Evolutionary conservation across 768 basidiomycete species (phyloP).

Genomic region (Cytidiella melzeri): DNA sequence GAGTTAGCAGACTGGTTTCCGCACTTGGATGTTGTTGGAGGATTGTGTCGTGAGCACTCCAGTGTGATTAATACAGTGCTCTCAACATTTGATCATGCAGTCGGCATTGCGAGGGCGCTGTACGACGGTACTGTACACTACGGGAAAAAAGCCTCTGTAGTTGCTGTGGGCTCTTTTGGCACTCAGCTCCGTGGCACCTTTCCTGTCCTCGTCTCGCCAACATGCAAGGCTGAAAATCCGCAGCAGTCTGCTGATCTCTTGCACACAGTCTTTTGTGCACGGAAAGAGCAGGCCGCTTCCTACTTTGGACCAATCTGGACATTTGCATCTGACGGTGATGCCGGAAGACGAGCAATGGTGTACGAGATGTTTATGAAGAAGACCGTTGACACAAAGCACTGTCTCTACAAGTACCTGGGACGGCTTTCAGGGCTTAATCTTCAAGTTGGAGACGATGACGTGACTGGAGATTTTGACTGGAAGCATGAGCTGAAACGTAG

Average conservation of each 20-base stretch:
- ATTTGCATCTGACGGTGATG: slow-evolving; percentile 18
- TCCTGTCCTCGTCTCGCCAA: slow-evolving; percentile 15
- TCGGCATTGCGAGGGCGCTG: slow-evolving; percentile 14
- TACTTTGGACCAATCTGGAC: slow-evolving; percentile 14
- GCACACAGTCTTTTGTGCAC: slow-evolving; percentile 4
- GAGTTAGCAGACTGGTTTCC: slow-evolving; percentile 20
- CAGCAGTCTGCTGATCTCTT: slow-evolving; percentile 1
- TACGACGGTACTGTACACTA: slow-evolving; percentile 20
- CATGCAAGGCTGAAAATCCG: slow-evolving; percentile 14
- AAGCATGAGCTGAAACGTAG: slow-evolving; percentile 19
- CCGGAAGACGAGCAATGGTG: slow-evolving; percentile 11
- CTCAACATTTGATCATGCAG: slow-evolving; percentile 12
- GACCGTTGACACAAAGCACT: slow-evolving; percentile 5
- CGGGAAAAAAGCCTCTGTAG: slow-evolving; percentile 25
- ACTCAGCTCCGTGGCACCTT: slow-evolving; percentile 14
- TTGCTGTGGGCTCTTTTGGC: slow-evolving; percentile 16
- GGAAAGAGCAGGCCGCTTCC: slow-evolving; percentile 11
- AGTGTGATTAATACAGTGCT: slow-evolving; percentile 8
- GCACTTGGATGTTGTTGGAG: slow-evolving; percentile 19
- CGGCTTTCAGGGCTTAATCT: slow-evolving; percentile 16
- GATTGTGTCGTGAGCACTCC: slow-evolving; percentile 24
- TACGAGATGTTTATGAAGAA: slow-evolving; percentile 13
- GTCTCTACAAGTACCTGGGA: slow-evolving; percentile 11
- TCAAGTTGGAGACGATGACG: slow-evolving; percentile 9
- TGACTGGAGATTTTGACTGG: slow-evolving; percentile 14